A percentile compares a stretch with the other conserved stretches of the same genome.
Conservation (phyloP, 1,139 yeast species). For the Scheffersomyces quercinus region DNA sequence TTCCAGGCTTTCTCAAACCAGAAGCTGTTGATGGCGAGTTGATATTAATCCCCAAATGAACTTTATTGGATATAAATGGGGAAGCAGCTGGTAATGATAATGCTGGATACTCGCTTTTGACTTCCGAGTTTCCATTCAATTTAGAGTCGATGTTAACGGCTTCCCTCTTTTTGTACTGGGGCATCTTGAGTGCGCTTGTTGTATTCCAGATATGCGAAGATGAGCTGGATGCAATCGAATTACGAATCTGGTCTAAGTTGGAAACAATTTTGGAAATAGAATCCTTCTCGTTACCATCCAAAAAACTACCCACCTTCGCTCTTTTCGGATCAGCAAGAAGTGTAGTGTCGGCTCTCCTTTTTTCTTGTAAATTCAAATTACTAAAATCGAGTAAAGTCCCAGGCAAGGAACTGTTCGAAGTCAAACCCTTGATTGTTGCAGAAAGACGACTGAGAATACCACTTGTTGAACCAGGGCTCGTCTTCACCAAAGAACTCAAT, state of each 20-base stretch:
- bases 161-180: constrained; percentile 41
- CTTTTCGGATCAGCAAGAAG: constrained; percentile 9
- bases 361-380: constrained; percentile 6
- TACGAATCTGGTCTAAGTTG: constrained; percentile 15
- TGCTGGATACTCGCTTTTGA: constrained; percentile 16
- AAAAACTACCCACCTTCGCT: constrained; percentile 3
- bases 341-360: constrained; percentile 10
- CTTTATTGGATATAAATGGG: constrained; percentile 39
- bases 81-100: constrained; percentile 26
- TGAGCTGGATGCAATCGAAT: constrained; percentile 11
- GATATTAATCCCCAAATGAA: constrained; percentile 14
- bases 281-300: constrained; percentile 7
- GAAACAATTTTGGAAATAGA: constrained; percentile 14
- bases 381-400: constrained; percentile 9
- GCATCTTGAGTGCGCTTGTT: constrained; percentile 32
- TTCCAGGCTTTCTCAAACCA: constrained; percentile 54
- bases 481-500: constrained; percentile 10
- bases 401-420: constrained; percentile 4
- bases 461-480: neutral
- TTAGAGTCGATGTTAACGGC: constrained; percentile 2
- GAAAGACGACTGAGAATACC: constrained; percentile 10
- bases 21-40: constrained; percentile 7
- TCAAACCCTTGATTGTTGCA: constrained; percentile 8
- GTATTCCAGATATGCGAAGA: constrained; percentile 18
- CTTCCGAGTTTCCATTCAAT: constrained; percentile 3